Conservation (phyloP, 2,329 filamentous ascomycete genomes). For the Ophiostoma angusticollis region DNA sequence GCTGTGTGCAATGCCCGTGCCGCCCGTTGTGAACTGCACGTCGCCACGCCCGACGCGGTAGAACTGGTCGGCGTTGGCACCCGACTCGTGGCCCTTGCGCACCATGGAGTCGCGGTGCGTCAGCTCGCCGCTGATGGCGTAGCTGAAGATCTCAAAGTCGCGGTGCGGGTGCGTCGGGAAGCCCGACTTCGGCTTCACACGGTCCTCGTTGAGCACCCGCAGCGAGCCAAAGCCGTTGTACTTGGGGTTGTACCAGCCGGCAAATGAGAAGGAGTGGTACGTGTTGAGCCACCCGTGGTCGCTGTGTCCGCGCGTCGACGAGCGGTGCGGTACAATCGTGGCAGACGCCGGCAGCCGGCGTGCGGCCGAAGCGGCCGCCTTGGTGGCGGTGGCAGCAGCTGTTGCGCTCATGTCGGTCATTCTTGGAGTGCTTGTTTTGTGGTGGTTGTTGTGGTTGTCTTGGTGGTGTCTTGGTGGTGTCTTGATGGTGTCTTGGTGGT, state of each 20-base stretch:
- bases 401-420: conserved; percentile 10
- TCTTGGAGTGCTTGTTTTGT: conserved; percentile 1
- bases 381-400: conserved; percentile 17
- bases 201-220: conserved; percentile 80
- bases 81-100: conserved; percentile 49
- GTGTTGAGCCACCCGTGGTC: conserved; percentile 82
- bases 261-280: conserved; percentile 79
- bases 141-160: conserved; percentile 83
- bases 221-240: conserved; percentile 62
- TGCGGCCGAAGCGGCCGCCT: conserved; percentile 27
- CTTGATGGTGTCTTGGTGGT: conserved; percentile 19
- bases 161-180: conserved; percentile 79
- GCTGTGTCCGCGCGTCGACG: conserved; percentile 57
- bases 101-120: conserved; percentile 82
- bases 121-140: conserved; percentile 73
- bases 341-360: conserved; percentile 55
- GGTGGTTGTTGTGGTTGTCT: neutral
- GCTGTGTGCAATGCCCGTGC: conserved; percentile 65
- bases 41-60: conserved; percentile 64
- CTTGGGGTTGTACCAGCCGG: conserved; percentile 52
- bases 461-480: neutral
- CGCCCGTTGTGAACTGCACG: conserved; percentile 84
- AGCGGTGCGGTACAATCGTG: conserved; percentile 64
- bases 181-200: conserved; percentile 58
- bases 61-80: conserved; percentile 46